Evolutionary conservation across 345 rosid genomes (phyloP).

Genomic region (Corchorus capsularis): DNA sequence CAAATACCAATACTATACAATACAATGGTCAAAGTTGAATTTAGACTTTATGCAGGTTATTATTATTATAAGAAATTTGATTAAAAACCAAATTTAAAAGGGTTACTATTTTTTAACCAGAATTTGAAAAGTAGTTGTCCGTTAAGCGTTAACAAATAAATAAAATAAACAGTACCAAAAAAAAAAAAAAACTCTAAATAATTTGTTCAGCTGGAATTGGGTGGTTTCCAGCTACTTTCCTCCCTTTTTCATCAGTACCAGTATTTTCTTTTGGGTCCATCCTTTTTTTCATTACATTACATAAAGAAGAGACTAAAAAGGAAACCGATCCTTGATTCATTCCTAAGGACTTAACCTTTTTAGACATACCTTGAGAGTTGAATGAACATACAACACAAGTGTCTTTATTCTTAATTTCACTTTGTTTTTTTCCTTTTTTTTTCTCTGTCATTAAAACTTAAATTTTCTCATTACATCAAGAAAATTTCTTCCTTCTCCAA

Average conservation of each 20-base stretch:
- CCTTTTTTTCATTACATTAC: not conserved
- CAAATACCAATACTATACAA: not conserved
- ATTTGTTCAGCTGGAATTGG: conserved; percentile 5
- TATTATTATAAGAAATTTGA: too few relatives aligned
- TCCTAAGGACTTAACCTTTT: not conserved
- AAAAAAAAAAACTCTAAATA: not conserved
- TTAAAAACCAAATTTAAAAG: not conserved
- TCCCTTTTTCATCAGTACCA: not conserved
- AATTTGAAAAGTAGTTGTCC: not conserved
- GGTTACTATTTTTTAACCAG: not conserved
- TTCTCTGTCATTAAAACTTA: too few relatives aligned
- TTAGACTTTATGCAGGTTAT: not conserved
- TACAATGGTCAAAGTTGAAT: not conserved
- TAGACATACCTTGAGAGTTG: not conserved
- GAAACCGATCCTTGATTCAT: not conserved
- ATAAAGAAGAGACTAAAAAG: not conserved
- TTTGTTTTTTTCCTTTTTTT: not conserved
- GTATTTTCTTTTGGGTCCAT: not conserved
- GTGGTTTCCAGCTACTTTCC: conserved; percentile 30
- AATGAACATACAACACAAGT: too few relatives aligned
- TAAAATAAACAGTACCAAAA: not conserved
- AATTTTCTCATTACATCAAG: too few relatives aligned
- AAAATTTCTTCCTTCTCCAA: too few relatives aligned
- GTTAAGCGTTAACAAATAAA: not conserved
- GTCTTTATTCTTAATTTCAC: not conserved